Conservation (phyloP, 225 moss, liverwort and hornwort genomes). For the Pseudisothecium myosuroides region DNA sequence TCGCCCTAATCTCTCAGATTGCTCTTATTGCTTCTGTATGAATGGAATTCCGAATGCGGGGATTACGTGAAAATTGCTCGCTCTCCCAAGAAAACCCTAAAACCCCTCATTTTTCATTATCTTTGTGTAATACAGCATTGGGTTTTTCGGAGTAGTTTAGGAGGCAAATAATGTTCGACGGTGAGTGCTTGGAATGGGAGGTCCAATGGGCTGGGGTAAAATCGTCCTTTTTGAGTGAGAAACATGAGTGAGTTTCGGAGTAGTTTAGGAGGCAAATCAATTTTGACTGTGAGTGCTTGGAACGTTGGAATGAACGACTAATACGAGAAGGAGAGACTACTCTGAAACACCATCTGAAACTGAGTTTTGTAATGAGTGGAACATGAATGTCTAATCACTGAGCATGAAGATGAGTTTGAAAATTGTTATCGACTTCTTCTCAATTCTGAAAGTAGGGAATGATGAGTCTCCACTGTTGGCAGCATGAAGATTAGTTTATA, state of each 20-base stretch:
- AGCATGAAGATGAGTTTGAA: background rate
- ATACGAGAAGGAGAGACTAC: background rate
- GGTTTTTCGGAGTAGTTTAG: background rate
- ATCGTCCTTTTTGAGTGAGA: background rate
- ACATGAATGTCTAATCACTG: too few relatives aligned
- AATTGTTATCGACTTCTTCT: background rate
- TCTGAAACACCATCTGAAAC: background rate
- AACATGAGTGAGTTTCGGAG: background rate
- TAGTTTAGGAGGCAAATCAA: background rate
- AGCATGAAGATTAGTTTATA: background rate
- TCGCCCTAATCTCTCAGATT: background rate
- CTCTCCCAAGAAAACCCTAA: background rate
- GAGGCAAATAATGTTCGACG: background rate
- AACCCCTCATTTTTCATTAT: background rate
- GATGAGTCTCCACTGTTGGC: background rate
- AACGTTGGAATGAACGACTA: background rate
- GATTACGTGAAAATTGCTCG: background rate
- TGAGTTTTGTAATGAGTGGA: background rate
- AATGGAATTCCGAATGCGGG: background rate
- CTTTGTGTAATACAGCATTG: background rate
- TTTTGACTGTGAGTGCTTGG: background rate
- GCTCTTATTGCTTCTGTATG: background rate
- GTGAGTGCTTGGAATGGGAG: background rate
- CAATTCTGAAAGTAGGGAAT: background rate
- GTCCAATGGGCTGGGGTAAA: background rate